These are phyloP conservation scores for Dothidotthia symphoricarpi DNA, from an alignment of 2,329 filamentous ascomycete species.

Conservation along the genomic window DNA sequence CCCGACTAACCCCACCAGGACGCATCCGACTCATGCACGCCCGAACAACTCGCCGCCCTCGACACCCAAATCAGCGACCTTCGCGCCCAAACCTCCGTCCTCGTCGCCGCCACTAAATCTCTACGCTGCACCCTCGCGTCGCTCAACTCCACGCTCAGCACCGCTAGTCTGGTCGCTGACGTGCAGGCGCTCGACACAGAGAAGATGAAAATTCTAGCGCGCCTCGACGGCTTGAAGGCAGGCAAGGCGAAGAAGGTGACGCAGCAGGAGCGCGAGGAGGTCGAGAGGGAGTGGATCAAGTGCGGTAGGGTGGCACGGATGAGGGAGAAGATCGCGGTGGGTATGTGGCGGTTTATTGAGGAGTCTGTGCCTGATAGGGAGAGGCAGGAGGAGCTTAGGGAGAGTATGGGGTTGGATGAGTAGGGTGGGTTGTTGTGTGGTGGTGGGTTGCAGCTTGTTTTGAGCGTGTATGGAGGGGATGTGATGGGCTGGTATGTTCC, in stretches of 20 bases:
- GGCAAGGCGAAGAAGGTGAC: constrained; percentile 49
- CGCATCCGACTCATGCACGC: constrained; percentile 48
- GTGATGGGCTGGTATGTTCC: too few relatives aligned
- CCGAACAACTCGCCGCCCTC: constrained; percentile 51
- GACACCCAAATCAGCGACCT: constrained; percentile 51
- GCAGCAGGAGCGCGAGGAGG: constrained; percentile 48
- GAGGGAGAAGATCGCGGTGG: constrained; percentile 51
- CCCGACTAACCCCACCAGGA: constrained; percentile 42
- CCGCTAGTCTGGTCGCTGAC: constrained; percentile 49
- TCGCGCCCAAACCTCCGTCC: constrained; percentile 44
- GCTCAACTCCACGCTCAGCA: constrained; percentile 51
- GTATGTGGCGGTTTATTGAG: constrained; percentile 53
- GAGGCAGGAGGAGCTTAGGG: constrained; percentile 52
- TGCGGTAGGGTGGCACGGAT: constrained; percentile 42
- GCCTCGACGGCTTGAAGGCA: constrained; percentile 44
- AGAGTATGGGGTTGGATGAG: constrained; percentile 40
- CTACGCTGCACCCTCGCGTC: constrained; percentile 50
- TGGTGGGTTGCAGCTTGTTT: too few relatives aligned
- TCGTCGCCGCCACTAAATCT: constrained; percentile 50
- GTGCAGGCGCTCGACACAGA: constrained; percentile 48
- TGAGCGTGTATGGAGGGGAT: too few relatives aligned
- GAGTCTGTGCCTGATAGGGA: constrained; percentile 50
- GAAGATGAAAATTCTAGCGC: constrained; percentile 42
- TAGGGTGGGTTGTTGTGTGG: constrained; percentile 9
- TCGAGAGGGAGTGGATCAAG: constrained; percentile 49